These are phyloP conservation scores for Boletus insuetus DNA, from an alignment of 768 basidiomycete genomes.

Conservation along the genomic window DNA sequence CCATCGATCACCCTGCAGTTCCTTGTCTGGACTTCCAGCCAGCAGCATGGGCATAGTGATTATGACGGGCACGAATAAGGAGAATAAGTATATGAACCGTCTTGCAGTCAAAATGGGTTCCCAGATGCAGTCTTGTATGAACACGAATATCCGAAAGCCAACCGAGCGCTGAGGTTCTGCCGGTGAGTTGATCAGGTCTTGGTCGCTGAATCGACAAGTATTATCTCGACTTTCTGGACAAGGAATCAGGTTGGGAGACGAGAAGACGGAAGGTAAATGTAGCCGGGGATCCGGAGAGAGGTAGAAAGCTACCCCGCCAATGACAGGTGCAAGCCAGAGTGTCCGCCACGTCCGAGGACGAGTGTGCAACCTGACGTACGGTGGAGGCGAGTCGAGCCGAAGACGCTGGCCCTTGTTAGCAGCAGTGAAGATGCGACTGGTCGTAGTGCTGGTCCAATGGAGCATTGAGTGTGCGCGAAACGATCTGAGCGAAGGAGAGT, in stretches of 20 bases:
- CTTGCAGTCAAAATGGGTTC: conserved; percentile 83
- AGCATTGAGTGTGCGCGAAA: conserved; percentile 15
- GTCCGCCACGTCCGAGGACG: conserved; percentile 27
- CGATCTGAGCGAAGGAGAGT: conserved; percentile 26
- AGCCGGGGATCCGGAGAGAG: conserved; percentile 42
- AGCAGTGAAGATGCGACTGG: conserved; percentile 27
- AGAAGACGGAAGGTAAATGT: conserved; percentile 46
- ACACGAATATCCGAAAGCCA: conserved; percentile 37
- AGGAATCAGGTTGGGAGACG: conserved; percentile 49
- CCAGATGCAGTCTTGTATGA: conserved; percentile 63
- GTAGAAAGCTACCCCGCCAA: conserved; percentile 53
- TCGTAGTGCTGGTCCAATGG: background rate
- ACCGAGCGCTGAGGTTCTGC: conserved; percentile 57
- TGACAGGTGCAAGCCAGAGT: conserved; percentile 56
- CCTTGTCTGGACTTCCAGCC: conserved; percentile 52
- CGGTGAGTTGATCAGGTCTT: conserved; percentile 59
- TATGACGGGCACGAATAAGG: conserved; percentile 87
- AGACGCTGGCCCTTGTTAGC: conserved; percentile 1
- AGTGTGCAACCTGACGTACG: conserved; percentile 22
- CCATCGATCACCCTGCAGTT: conserved; percentile 75
- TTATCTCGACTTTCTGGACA: conserved; percentile 26
- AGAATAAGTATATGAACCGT: conserved; percentile 80
- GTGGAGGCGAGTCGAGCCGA: conserved; percentile 10
- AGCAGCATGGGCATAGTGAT: conserved; percentile 81
- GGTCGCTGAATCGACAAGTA: conserved; percentile 17